Evolutionary conservation across 495 filamentous ascomycete genomes (phyloP).

Genomic region (Aspergillus ostianus): DNA sequence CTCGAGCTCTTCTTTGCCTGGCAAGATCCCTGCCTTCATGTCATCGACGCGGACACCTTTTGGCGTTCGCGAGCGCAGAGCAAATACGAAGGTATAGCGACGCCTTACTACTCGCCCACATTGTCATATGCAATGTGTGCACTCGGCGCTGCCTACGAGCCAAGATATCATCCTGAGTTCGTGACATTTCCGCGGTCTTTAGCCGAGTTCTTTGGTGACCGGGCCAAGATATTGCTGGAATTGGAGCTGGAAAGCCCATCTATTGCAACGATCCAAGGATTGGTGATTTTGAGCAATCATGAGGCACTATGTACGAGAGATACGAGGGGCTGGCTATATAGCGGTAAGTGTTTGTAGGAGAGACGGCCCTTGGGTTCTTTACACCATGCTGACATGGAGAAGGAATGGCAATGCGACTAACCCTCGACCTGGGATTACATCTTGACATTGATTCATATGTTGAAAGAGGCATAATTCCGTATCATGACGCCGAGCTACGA

Average conservation of each 20-base stretch:
- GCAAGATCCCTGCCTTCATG: conserved; percentile 35
- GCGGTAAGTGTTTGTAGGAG: conserved; percentile 22
- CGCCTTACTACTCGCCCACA: conserved; percentile 33
- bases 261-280: conserved; percentile 34
- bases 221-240: conserved; percentile 33
- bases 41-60: conserved; percentile 26
- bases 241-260: conserved; percentile 33
- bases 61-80: conserved; percentile 6
- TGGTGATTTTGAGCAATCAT: conserved; percentile 33
- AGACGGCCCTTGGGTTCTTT: too few relatives aligned
- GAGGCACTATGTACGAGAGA: conserved; percentile 29
- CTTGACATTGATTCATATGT: conserved; percentile 31
- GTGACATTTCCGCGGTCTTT: conserved; percentile 30
- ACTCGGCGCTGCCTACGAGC: conserved; percentile 29
- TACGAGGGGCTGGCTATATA: conserved; percentile 39
- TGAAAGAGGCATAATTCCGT: conserved; percentile 20
- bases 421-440: conserved; percentile 38
- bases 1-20: conserved; percentile 37
- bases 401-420: conserved; percentile 41
- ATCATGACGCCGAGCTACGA: conserved; percentile 27
- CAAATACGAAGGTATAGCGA: conserved; percentile 21
- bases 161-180: conserved; percentile 25
- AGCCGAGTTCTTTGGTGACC: conserved; percentile 30
- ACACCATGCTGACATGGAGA: not conserved
- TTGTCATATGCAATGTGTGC: conserved; percentile 36